Evolutionary conservation across 768 basidiomycete genomes (phyloP), one percentile per base, ranked within the genome.

Genomic region (Mycena vulgaris): DNA sequence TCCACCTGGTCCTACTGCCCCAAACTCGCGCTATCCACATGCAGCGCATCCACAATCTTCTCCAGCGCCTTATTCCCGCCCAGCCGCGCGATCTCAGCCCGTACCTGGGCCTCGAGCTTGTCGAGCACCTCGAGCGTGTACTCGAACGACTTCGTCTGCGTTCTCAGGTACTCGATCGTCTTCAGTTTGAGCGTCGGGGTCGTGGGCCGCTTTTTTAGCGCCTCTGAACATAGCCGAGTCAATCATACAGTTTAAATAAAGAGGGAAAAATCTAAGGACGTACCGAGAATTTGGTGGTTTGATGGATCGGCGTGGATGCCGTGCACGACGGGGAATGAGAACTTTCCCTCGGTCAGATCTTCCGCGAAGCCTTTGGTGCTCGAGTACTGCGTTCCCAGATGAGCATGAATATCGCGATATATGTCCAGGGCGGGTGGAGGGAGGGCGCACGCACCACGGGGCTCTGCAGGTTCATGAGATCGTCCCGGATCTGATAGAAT

Each of bases 341-440:
- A 99, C 80, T 99, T 99, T 9, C 97, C 97, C 82, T 98, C 97
- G 0, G 95, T 93, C 17, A 99, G 84, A 78, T 99, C 97, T 80
- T 99, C 97, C 0, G 94, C 94, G 79, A 95, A 97, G 3, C 93
- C 93, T 78, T 95, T 95, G 78, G 92, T 94, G 48, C 89, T 88
- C 2, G 90, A 84, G 76, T 98, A 98, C 95, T 97, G 52, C 14
- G 11, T 16, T 7, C 6, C 42, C 16, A 14, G 21, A 42, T 16
- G 28, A n/a, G 35, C 27, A 5, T 4, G 25, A 27, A 25, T 23
- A 27, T 25, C 5, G 14, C 6, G 25, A 13, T 47, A 47, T 47
- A 60, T 60, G 25, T 5, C 40, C 17, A 16, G 21, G 39, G 10
- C 42, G n/a, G n/a, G n/a, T n/a, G n/a, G n/a, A n/a, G n/a, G n/a